Base-by-base conservation (phyloP, 106 monocot species). In the Platanthera guangdongensis region DNA sequence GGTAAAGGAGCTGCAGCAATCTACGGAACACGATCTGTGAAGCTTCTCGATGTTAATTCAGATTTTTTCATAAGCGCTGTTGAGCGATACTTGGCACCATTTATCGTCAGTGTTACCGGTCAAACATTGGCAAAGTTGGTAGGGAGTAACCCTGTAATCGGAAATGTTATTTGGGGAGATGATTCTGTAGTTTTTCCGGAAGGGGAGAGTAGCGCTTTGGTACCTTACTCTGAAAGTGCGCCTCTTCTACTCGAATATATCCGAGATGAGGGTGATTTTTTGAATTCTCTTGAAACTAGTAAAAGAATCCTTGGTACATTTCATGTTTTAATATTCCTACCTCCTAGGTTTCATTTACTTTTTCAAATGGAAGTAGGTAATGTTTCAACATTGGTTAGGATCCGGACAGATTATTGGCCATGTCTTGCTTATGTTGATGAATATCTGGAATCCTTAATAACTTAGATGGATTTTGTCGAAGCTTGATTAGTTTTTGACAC, bases 401-500 rank as follows among this genome's bases (percentile, higher is more conserved):
- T 97, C 62, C 86, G 93, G 73, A 97, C 97, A 47, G 93, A 97
- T 83, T 86, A 97, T 78, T 97, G 97, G 97, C 96, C 93, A 57
- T 97, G 93, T 63, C 89, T 97, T 50, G 97, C 97, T 73, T 91
- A 88, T 79, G 83, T 97, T 68, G 97, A 97, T 80, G 93, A 97
- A 57, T 97, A 91, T 68, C 83, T 97, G 74, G 97, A 97, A 82
- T 84, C 93, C 15, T 86, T 90, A 76, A 75, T 76, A 46, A 74
- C 54, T 74, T 82, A 85, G 72, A 32, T 69, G 65, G 54, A 55
- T 46, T 32, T 72, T 21, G 50, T 21, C 51, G 51, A 72, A 21
- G 21, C 19, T 50, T 51, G 9, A 47, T 22, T 72, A 51, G 8
- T 72, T 19, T 72, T 72, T 51, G 72, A 50, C 7, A 21, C 51